phyloP scores from a whole-genome alignment of 768 basidiomycete genomes.

The Scleroderma bovista region DNA sequence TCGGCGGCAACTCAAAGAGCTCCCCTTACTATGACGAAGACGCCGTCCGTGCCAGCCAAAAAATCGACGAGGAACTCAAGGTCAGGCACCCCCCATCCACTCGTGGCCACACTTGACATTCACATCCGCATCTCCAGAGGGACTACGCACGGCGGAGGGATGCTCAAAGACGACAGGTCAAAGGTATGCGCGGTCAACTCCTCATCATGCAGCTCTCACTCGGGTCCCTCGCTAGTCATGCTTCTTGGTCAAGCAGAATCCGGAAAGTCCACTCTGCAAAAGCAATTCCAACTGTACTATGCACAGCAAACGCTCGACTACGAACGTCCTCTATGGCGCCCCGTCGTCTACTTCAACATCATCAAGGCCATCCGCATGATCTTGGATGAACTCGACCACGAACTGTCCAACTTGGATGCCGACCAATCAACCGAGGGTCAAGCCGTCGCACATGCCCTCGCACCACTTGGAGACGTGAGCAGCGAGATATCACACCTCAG shows the following conservation, averaged over 20 bases:
- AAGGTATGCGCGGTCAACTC: slow-evolving; percentile 35
- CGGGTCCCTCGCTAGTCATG: slow-evolving; percentile 42
- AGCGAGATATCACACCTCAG: slow-evolving; percentile 50
- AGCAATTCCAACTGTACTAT: slow-evolving; percentile 81
- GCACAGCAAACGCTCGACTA: slow-evolving; percentile 63
- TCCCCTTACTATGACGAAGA: slow-evolving; percentile 37
- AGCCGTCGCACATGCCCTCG: slow-evolving; percentile 26
- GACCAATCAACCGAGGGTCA: slow-evolving; percentile 27
- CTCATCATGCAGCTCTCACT: slow-evolving; percentile 3
- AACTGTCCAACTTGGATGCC: slow-evolving; percentile 34
- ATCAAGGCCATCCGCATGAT: slow-evolving; percentile 74
- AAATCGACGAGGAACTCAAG: slow-evolving; percentile 54
- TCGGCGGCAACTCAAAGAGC: slow-evolving; percentile 24
- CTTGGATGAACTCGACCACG: slow-evolving; percentile 63
- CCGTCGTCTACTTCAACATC: slow-evolving; percentile 80
- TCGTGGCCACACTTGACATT: background rate
- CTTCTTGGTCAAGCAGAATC: slow-evolving; percentile 77
- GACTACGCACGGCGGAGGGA: slow-evolving; percentile 45
- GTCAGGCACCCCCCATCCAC: slow-evolving; percentile 24
- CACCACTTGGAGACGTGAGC: slow-evolving; percentile 30
- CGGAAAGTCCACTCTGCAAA: slow-evolving; percentile 80
- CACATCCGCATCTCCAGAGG: slow-evolving; percentile 33
- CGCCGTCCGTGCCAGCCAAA: slow-evolving; percentile 42
- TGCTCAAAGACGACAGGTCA: slow-evolving; percentile 43
- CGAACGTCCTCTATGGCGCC: slow-evolving; percentile 71